Evolutionary conservation across 2,329 filamentous ascomycete species (phyloP).

Genomic region (Thelonectria blattea): DNA sequence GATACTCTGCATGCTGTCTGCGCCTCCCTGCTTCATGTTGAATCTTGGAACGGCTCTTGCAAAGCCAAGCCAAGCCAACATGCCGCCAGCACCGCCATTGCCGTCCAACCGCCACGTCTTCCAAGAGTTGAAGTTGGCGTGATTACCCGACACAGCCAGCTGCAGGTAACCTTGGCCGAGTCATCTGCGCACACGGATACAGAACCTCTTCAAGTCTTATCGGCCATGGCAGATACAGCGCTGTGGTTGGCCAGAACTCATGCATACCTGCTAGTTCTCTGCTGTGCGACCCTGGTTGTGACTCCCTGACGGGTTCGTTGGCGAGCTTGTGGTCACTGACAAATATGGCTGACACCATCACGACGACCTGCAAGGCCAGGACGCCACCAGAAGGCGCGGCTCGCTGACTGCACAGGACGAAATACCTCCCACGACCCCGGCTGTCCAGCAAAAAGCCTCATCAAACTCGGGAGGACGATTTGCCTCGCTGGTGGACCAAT

Average conservation of each 20-base stretch:
- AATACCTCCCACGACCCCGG: constrained; percentile 13
- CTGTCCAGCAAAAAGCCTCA: constrained; percentile 24
- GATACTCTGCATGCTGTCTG: not conserved
- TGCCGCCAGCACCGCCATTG: not conserved
- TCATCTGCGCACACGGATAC: not conserved
- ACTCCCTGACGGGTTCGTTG: not conserved
- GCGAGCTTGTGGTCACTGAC: not conserved
- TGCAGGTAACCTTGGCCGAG: constrained; percentile 5
- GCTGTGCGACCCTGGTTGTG: not conserved
- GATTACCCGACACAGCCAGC: not conserved
- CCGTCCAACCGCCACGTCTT: not conserved
- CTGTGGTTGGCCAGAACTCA: not conserved
- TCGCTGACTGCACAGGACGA: not conserved
- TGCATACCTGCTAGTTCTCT: not conserved
- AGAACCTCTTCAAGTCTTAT: not conserved
- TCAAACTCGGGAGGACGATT: not conserved
- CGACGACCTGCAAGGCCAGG: not conserved
- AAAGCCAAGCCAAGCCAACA: not conserved
- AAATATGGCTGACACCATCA: not conserved
- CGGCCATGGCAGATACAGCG: not conserved
- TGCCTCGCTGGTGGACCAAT: constrained; percentile 19
- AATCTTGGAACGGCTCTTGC: not conserved
- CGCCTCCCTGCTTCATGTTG: not conserved
- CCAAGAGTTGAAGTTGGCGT: not conserved
- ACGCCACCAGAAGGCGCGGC: constrained; percentile 3